Evolutionary conservation across 345 rosid species (phyloP), one percentile per base, ranked within the genome.

Genomic region (Citrus glauca): DNA sequence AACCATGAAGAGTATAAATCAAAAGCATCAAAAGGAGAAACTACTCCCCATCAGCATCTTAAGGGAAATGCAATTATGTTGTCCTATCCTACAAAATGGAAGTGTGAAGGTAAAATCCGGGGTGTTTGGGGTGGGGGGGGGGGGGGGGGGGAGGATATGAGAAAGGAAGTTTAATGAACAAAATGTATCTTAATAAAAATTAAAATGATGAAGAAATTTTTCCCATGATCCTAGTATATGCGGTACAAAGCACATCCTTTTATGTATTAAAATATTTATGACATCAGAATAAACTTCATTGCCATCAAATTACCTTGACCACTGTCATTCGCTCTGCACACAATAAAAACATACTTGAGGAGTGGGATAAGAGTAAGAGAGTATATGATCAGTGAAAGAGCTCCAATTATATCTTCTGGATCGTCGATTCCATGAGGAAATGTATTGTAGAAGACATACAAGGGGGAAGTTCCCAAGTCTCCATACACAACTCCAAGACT

Each of bases 401-500:
- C 95, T 83, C 91, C 95, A 40, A 91, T 74, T 22, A 90, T 85
- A 83, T 91, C 93, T 79, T 91, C 92, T 0, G 77, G 72, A 81
- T 90, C 89, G 1, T 76, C 33, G 42, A 90, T 85, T 60, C 88
- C 89, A 19, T 33, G 69, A 78, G 95, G 95, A 85, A 91, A 91
- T 77, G 90, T 87, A 79, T 90, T 91, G 88, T 88, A 87, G 82
- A 91, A 91, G 71, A 91, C 95, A 86, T 91, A 91, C 53, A 91
- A 70, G 35, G 93, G 93, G 61, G 95, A 91, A 66, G 95, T 91
- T 65, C 95, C 95, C 83, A 91, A 84, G 86, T 90, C 95, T 28
- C 93, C 95, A 53, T 90, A 91, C 59, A 91, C 95, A 78, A 91
- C 92, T 3, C 95, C 95, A 66, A 91, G 81, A 77, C 95, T 91